These are phyloP conservation scores for Gossypium turneri DNA, from an alignment of 345 rosid genomes.

Conservation along the genomic window DNA sequence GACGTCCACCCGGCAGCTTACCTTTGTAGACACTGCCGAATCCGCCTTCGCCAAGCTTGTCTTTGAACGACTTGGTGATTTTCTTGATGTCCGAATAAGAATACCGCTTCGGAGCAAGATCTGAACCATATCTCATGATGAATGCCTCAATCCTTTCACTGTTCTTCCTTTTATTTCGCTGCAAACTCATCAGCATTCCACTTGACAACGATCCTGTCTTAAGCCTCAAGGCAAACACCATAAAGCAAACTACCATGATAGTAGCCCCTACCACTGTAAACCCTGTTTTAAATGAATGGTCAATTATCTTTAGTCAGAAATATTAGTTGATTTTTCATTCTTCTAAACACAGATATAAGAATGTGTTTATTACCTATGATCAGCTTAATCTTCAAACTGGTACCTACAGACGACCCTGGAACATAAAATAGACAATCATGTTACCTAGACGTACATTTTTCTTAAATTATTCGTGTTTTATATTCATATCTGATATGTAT, in stretches of 20 bases:
- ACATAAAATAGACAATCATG: background rate
- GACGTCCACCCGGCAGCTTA: background rate
- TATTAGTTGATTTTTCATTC: background rate
- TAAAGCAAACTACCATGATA: background rate
- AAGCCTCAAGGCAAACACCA: background rate
- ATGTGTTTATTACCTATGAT: background rate
- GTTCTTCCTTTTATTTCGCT: background rate
- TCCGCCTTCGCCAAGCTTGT: constrained; percentile 10
- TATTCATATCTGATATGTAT: no score
- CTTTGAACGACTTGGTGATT: constrained; percentile 10
- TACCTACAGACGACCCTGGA: background rate
- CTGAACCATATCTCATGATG: constrained; percentile 1
- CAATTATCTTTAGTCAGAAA: background rate
- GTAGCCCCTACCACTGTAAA: background rate
- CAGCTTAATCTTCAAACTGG: background rate
- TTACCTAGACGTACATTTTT: no score
- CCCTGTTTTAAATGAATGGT: background rate
- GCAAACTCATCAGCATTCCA: background rate
- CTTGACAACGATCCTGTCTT: background rate
- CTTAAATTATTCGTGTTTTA: no score
- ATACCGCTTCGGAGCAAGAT: constrained; percentile 13
- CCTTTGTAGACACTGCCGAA: constrained; percentile 15
- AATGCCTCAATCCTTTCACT: constrained; percentile 13
- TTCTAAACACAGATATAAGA: background rate
- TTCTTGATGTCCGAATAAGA: constrained; percentile 10